Base-by-base conservation (phyloP, 805 yeast species). In the Myxozyma udenii region DNA sequence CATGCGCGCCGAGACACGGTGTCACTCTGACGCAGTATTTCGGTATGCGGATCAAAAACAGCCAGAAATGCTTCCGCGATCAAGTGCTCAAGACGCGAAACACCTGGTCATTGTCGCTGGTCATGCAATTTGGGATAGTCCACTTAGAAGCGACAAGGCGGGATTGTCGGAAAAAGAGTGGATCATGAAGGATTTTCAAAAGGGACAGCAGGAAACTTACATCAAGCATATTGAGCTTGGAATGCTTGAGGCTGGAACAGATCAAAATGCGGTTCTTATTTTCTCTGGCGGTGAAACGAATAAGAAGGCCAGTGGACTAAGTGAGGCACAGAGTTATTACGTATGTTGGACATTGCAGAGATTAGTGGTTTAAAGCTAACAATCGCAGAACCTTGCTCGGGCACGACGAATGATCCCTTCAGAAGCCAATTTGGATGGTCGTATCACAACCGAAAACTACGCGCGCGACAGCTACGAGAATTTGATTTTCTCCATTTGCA, bases 381-480 rank as follows among this genome's bases (percentile, higher is more conserved):
- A 14, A 18, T 14, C 18, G 11, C 23, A 48, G 55, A 44, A 38
- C 26, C 48, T 57, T 30, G 51, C 55, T 5, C n/a, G 9, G 39
- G 25, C 46, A 12, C 24, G 53, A 23, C 39, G 35, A 5, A 19
- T 45, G 39, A n/a, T 48, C n/a, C 9, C 42, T 3, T 18, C 50
- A 32, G 64, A 37, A 21, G 50, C 38, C 14, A 9, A 14, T 56
- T 61, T 40, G 43, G 44, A 19, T 19, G 35, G 48, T 3, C 58
- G 64, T 24, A 66, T 83, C 0, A 54, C 71, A 4, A 68, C 81
- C 1, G 95, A 87, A 62, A 90, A 84, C 59, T 83, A 66, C 64
- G 88, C 95, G 0, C 69, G 87, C 36, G 95, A 87, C 66, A 85
- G 93, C 1, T 83, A 83, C 63, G 95, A 87, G 63, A 87, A 87